Evolutionary conservation across 2,329 filamentous ascomycete genomes (phyloP), one percentile per base, ranked within the genome.

Genomic region (Cercospora zeae-maydis): DNA sequence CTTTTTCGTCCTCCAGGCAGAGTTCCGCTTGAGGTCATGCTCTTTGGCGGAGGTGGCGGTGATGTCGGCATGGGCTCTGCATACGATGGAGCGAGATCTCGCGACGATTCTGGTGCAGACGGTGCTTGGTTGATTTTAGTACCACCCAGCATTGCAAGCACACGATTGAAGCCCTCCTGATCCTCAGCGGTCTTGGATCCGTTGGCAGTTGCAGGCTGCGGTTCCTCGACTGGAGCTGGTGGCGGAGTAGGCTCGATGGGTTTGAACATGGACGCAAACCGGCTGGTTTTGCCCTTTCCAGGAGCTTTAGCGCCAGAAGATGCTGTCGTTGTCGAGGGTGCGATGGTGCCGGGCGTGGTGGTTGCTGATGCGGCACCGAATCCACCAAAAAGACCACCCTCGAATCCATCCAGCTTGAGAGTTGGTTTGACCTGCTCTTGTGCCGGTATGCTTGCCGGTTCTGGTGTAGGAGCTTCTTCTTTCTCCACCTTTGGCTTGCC

Each of bases 181-280:
- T 96, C 93, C 58, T 87, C 85, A 65, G 87, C 86, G 10, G 81
- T 78, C 19, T 77, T 75, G 59, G 76, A 74, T 9, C 70, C 70
- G 49, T 63, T 72, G 59, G 75, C 67, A 55, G 67, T 65, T 34
- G 58, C 37, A 19, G 37, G 24, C n/a, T 16, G 60, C 24, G 54
- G 58, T 24, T 65, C 61, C 16, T 66, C 62, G 10, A 63, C 61
- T 16, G 61, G 56, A 7, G 45, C 42, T 31, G 66, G 60, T 30
- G 66, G 36, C 11, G 68, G 64, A n/a, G 66, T 66, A 39, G 68
- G 54, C 24, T 67, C 66, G 11, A 63, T 54, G 24, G 69, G 62
- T 56, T 78, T 77, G 66, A 82, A 82, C 73, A 97, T 90, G 2
- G 89, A 91, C 56, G 92, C 92, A 74, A 97, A 97, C 59, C 92